Conservation (phyloP, 2,329 filamentous ascomycete species). For the Thermoascus crustaceus region DNA sequence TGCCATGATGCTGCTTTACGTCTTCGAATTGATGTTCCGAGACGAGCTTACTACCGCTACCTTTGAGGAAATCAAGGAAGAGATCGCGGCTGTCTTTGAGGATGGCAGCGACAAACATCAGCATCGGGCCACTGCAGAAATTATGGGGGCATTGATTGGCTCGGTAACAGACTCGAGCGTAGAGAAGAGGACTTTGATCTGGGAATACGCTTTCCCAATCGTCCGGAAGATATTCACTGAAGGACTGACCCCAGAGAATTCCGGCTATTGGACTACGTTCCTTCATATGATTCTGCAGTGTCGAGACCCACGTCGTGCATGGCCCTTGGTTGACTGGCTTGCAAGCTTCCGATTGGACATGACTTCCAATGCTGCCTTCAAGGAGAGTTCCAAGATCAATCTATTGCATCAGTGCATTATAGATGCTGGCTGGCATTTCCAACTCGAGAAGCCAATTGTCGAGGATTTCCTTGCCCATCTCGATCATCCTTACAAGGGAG, state of each 20-base stretch:
- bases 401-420: slow-evolving; percentile 80
- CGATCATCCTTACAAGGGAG: slow-evolving; percentile 95
- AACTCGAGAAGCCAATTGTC: slow-evolving; percentile 76
- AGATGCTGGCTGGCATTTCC: slow-evolving; percentile 94
- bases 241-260: slow-evolving; percentile 86
- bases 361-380: slow-evolving; percentile 93
- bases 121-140: slow-evolving; percentile 90
- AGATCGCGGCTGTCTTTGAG: slow-evolving; percentile 69
- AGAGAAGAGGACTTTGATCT: slow-evolving; percentile 66
- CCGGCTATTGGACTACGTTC: slow-evolving; percentile 90
- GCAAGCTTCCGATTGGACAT: slow-evolving; percentile 85
- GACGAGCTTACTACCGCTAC: slow-evolving; percentile 67
- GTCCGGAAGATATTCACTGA: slow-evolving; percentile 81
- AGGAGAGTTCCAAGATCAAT: slow-evolving; percentile 94
- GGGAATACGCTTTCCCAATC: slow-evolving; percentile 85
- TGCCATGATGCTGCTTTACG: slow-evolving; percentile 77
- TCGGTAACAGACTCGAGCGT: slow-evolving; percentile 71
- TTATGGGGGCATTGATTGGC: slow-evolving; percentile 74
- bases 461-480: slow-evolving; percentile 84
- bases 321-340: slow-evolving; percentile 76
- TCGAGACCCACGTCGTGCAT: slow-evolving; percentile 79
- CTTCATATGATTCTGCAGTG: slow-evolving; percentile 80
- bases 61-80: slow-evolving; percentile 79
- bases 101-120: slow-evolving; percentile 97
- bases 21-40: slow-evolving; percentile 77